Base-by-base conservation (phyloP, 75 land plant species). In the Pinus tabuliformis region DNA sequence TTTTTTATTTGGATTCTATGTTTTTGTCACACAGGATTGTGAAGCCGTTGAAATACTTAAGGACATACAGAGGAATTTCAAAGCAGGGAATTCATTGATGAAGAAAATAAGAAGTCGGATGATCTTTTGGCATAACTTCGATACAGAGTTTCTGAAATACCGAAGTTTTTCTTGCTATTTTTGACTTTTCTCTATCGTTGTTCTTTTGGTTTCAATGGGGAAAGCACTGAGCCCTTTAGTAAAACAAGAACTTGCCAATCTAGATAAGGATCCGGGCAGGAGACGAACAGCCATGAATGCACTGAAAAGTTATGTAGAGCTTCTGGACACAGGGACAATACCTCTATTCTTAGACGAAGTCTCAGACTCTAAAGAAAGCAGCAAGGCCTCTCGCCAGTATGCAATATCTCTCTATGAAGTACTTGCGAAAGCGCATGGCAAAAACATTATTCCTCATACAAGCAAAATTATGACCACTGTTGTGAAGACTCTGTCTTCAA, bases 401-500 rank as follows among this genome's bases (percentile, higher is more conserved):
- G 86, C 93, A 22, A 96, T 96, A 54, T 87, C 91, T 6, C 84
- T 96, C 26, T 96, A 90, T 77, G 90, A 90, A 76, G 89, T 87
- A 52, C 88, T 96, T 49, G 99, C 98, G 5, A 70, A 91, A 74
- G 82, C 82, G 4, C 98, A 94, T 76, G 92, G 95, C 12, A 78
- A 77, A 36, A 90, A 86, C 16, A 88, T 96, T n/a, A 85, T 94
- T 24, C 95, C 99, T 22, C 89, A 88, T 78, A 92, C 90, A 36
- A 83, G 84, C 0, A 84, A 74, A 77, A 92, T 94, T 15, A 92
- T 96, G 99, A 58, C 70, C 21, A 84, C 88, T 62, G 78, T 96
- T 18, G 75, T 89, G 57, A 79, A 84, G 26, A 87, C 87, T 16
- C 78, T 95, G 59, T 65, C 83, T 11, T 82, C 89, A 15, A 90